phyloP scores from a whole-genome alignment of 805 yeast genomes.

The Nakazawaea molendinolei region DNA sequence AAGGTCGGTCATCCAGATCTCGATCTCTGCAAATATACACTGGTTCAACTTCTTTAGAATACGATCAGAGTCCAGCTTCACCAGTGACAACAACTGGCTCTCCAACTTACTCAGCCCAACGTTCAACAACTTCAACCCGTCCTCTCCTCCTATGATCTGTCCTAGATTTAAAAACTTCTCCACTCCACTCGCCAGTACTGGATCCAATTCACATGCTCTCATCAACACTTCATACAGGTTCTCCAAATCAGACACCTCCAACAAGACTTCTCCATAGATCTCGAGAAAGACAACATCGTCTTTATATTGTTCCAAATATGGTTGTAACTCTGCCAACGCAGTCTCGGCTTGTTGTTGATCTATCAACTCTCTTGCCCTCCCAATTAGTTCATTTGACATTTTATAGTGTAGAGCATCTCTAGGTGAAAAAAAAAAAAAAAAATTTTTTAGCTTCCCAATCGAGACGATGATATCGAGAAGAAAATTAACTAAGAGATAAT shows the following conservation, averaged over 20 bases:
- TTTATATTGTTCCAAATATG: constrained; percentile 27
- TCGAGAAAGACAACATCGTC: constrained; percentile 43
- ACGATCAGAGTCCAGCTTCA: constrained; percentile 17
- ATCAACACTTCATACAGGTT: constrained; percentile 61
- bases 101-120: constrained; percentile 55
- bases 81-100: constrained; percentile 11
- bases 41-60: constrained; percentile 58
- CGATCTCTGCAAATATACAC: constrained; percentile 80
- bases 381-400: too few species aligned
- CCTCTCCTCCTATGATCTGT: constrained; percentile 78
- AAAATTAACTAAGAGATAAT: too few species aligned
- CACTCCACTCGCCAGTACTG: constrained; percentile 55
- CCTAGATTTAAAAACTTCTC: constrained; percentile 89
- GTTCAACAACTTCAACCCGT: constrained; percentile 58
- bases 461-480: too few species aligned
- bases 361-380: constrained; percentile 36
- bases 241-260: constrained; percentile 78
- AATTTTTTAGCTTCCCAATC: too few species aligned
- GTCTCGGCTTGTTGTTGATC: constrained; percentile 44
- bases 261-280: constrained; percentile 64
- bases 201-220: constrained; percentile 62
- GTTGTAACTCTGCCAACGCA: constrained; percentile 44
- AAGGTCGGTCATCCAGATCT: constrained; percentile 95
- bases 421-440: background rate
- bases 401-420: too few species aligned